Evolutionary conservation across 352 stramenopile species (phyloP), one percentile per base, ranked within the genome.

Genomic region (Halophytophthora polymorphica): DNA sequence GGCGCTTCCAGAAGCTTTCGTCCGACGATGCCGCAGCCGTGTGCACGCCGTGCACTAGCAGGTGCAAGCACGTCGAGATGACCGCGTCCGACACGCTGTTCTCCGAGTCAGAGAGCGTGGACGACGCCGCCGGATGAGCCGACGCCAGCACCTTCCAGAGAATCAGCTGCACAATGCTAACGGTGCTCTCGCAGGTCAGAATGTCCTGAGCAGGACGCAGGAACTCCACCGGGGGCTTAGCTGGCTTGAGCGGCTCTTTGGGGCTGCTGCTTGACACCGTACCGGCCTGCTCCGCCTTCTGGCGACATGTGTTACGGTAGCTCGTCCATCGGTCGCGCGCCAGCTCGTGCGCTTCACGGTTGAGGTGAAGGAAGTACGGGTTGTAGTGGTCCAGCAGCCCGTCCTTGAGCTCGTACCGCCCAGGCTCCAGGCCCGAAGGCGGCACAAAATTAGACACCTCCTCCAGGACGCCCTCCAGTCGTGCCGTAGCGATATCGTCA

Each of bases 301-400:
- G 55, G 5, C 68, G 60, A 19, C 45, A 58, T 23, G 54, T 31
- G 29, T 90, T 92, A 28, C 83, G 74, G 51, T 86, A 82, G 13
- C 57, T 88, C 7, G 83, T 90, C 77, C 83, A 94, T 41, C 77
- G 80, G 69, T 93, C 85, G 25, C 85, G 83, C 3, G 85, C 85
- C 28, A 85, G 49, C 40, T 95, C 85, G 44, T 95, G 85, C 10
- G 78, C 59, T 64, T 95, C 85, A 18, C 85, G 78, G 38, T 91
- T 95, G 12, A 95, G 50, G 44, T 95, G 85, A 51, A 93, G 50
- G 49, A 89, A 93, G 33, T 95, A 95, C 13, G 85, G 85, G 39
- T 95, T 93, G 64, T 93, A 95, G 23, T 66, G 61, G n/a, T 88
- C 79, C 12, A 95, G 61, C 22, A 85, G 50, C 1, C 74, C 77